Conservation (phyloP, 2,329 filamentous ascomycete species). For the Penicillium crustosum region DNA sequence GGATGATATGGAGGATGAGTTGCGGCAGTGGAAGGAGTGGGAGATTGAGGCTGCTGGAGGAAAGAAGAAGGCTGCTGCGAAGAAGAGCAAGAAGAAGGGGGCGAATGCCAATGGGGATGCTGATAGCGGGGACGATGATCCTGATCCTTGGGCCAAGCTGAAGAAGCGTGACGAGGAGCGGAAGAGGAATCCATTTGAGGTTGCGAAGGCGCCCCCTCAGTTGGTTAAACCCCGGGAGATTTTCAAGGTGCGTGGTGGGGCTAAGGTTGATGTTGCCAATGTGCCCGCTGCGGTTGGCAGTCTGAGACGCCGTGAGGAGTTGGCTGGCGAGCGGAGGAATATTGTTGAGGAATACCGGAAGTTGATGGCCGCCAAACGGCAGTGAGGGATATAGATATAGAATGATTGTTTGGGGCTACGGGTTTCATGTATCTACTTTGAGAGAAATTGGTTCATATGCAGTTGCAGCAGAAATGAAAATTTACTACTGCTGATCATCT, state of each 20-base stretch:
- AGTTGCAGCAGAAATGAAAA: slow-evolving; percentile 18
- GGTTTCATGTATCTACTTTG: slow-evolving; percentile 6
- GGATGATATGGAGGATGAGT: slow-evolving; percentile 62
- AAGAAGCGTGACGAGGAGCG: slow-evolving; percentile 55
- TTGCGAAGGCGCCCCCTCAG: slow-evolving; percentile 76
- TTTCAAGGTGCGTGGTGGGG: slow-evolving; percentile 64
- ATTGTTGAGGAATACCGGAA: slow-evolving; percentile 74
- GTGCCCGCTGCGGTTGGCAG: slow-evolving; percentile 69
- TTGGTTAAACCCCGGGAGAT: slow-evolving; percentile 62
- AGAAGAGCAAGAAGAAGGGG: slow-evolving; percentile 46
- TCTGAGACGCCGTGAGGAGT: slow-evolving; percentile 69
- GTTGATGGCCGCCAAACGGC: slow-evolving; percentile 61
- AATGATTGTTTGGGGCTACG: background rate
- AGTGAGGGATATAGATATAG: slow-evolving; percentile 12
- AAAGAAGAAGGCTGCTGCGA: slow-evolving; percentile 42
- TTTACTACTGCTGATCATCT: slow-evolving; percentile 25
- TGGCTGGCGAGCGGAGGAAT: slow-evolving; percentile 65
- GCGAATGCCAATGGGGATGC: slow-evolving; percentile 45
- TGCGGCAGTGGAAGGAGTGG: slow-evolving; percentile 64
- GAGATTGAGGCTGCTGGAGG: slow-evolving; percentile 55
- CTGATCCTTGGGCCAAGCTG: slow-evolving; percentile 76
- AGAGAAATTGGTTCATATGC: slow-evolving; percentile 19
- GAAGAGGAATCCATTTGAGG: slow-evolving; percentile 43
- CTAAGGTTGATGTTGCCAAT: slow-evolving; percentile 65
- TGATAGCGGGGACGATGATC: slow-evolving; percentile 61